A percentile compares a stretch with the other conserved stretches of the same genome.
phyloP scores from a whole-genome alignment of 2,329 filamentous ascomycete genomes.

The Alternaria infectoria region DNA sequence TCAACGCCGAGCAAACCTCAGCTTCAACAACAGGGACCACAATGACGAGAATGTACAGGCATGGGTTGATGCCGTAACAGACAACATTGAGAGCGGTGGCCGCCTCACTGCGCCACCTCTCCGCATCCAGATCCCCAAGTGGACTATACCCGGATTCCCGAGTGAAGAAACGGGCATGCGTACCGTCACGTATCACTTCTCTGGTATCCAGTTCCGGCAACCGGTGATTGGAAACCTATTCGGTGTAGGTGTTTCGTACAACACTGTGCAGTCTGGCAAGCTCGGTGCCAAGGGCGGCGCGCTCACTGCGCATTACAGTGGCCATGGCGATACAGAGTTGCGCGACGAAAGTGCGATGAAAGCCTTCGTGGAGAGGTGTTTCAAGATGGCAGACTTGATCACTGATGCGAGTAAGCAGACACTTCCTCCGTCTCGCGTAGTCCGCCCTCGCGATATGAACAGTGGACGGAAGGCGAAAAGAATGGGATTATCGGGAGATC shows the following conservation, averaged over 20 bases:
- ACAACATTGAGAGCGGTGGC: constrained; percentile 36
- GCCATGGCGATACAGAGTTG: neutral
- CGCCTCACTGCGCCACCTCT: constrained; percentile 38
- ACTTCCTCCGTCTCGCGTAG: constrained; percentile 13
- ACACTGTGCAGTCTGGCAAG: constrained; percentile 36
- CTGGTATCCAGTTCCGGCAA: constrained; percentile 38
- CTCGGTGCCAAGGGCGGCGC: constrained; percentile 30
- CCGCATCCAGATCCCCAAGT: constrained; percentile 36
- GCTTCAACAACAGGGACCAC: constrained; percentile 10
- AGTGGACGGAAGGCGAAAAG: constrained; percentile 23
- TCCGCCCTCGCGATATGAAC: constrained; percentile 16
- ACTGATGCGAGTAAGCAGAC: constrained; percentile 25
- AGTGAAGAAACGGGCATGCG: constrained; percentile 10
- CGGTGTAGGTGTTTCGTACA: constrained; percentile 20
- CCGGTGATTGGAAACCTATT: constrained; percentile 21
- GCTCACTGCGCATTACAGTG: constrained; percentile 23
- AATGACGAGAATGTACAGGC: constrained; percentile 19
- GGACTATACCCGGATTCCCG: constrained; percentile 29
- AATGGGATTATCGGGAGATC: neutral
- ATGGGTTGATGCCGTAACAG: constrained; percentile 24
- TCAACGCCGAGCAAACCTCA: constrained; percentile 19
- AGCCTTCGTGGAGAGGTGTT: constrained; percentile 25
- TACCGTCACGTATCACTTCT: constrained; percentile 36
- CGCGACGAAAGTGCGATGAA: constrained; percentile 14
- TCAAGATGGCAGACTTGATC: constrained; percentile 28